These are phyloP conservation scores for Eurotiales sp. DNA, from an alignment of 2,329 filamentous ascomycete species.

Conservation along the genomic window DNA sequence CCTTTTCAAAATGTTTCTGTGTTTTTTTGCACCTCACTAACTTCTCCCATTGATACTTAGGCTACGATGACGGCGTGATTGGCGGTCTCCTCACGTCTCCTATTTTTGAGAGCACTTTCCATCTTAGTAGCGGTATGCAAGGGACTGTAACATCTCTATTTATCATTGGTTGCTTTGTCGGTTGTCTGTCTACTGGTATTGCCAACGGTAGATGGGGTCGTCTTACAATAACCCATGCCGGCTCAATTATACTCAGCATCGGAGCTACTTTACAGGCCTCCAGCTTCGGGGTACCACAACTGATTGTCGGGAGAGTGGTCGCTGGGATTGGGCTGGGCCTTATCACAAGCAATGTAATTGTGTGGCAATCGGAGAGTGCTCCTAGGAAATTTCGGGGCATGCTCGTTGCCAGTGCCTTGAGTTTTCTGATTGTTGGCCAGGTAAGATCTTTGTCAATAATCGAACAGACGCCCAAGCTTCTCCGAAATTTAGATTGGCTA, in stretches of 20 bases:
- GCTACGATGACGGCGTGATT: constrained; percentile 24
- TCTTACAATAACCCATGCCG: constrained; percentile 57
- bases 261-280: constrained; percentile 58
- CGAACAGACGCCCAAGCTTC: too few relatives aligned
- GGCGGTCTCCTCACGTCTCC: constrained; percentile 20
- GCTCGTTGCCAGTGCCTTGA: constrained; percentile 18
- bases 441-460: not conserved
- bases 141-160: constrained; percentile 46
- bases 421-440: constrained; percentile 23
- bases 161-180: constrained; percentile 55
- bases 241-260: constrained; percentile 55
- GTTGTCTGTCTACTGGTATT: constrained; percentile 46
- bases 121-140: constrained; percentile 21
- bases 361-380: constrained; percentile 26
- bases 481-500: too few relatives aligned
- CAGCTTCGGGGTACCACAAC: constrained; percentile 47
- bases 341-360: constrained; percentile 26
- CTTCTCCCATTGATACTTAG: too few relatives aligned
- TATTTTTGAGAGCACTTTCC: constrained; percentile 19
- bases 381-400: constrained; percentile 17
- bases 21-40: too few relatives aligned
- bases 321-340: constrained; percentile 47
- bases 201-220: constrained; percentile 59
- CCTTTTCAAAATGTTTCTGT: too few relatives aligned
- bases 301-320: constrained; percentile 53